Percentiles rank a stretch among this genome's conserved stretches.
phyloP scores from a whole-genome alignment of 306 rosid species.

The Ochetophila trinervis region DNA sequence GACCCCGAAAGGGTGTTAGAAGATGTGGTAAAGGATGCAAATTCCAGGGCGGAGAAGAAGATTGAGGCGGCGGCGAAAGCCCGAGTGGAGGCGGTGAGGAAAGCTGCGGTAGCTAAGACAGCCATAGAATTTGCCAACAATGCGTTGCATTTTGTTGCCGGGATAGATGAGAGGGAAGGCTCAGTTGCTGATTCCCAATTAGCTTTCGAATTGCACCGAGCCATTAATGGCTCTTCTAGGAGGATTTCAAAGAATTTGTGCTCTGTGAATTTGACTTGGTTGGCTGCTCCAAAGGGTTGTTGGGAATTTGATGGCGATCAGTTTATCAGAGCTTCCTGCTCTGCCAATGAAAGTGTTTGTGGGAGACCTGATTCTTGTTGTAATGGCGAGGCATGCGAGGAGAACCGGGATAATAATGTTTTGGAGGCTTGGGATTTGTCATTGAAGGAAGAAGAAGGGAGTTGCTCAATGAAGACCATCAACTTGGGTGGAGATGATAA shows the following conservation, averaged over 20 bases:
- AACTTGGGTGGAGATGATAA: conserved; percentile 30
- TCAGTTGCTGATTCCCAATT: conserved; percentile 22
- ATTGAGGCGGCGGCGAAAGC: background rate
- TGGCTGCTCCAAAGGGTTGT: no score
- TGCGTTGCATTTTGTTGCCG: conserved; percentile 33
- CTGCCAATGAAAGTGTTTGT: conserved; percentile 10
- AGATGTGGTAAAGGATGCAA: conserved; percentile 42
- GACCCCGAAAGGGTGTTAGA: no score
- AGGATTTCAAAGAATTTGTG: conserved; percentile 37
- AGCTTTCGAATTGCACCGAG: conserved; percentile 17
- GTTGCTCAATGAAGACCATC: conserved; percentile 39
- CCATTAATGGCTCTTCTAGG: background rate
- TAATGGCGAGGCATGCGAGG: no score
- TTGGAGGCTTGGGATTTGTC: conserved; percentile 31
- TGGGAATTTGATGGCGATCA: no score
- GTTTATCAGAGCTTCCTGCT: no score
- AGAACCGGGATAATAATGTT: conserved; percentile 12
- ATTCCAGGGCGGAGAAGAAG: conserved; percentile 36
- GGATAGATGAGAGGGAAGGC: conserved; percentile 23
- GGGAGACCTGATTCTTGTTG: conserved; percentile 6
- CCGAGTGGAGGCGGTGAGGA: conserved; percentile 9
- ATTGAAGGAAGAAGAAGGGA: conserved; percentile 51
- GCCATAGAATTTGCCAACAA: conserved; percentile 37
- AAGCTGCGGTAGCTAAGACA: conserved; percentile 30
- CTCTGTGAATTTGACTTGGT: conserved; percentile 32